Evolutionary conservation across 169 alveolate species (phyloP), one percentile per base, ranked within the genome.

Genomic region (Eimeria maxima): DNA sequence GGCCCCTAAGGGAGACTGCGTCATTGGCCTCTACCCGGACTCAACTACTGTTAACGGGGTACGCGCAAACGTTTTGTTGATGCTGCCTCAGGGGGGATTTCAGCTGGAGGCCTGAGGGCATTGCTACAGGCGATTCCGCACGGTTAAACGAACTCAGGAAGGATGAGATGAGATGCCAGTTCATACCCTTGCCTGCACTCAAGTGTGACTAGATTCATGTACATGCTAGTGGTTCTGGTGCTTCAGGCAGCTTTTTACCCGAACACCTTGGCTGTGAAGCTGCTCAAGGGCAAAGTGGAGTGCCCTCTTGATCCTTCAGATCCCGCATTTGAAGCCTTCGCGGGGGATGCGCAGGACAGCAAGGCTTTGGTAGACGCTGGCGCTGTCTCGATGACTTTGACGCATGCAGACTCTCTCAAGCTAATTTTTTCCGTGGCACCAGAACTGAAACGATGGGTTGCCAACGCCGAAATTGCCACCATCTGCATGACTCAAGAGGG

Each of bases 401-500:
- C 93, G 11, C 24, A 57, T 20, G 93, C 57, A 55, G 55, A 38
- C 60, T 38, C 47, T 16, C 7, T 11, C 78, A 86, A 55, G 74
- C 22, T 86, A 27, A 38, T 16, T 60, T 86, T 86, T 42, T 38
- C 74, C 47, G 29, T 86, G 27, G 63, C 29, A 20, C 63, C 67
- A 7, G 16, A 60, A 29, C 78, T 57, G 7, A 55, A 60, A 69
- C 44, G 2, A 45, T 86, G 93, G 93, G 53, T 86, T 27, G 78
- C 78, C 16, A 47, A 86, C 22, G 78, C 57, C 45, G 93, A 45
- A 29, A 24, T 55, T 10, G 93, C 93, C 4, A 86, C 93, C 50
- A 86, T 86, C 50, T 86, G 93, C 93, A 55, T 60, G 93, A 86
- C 80, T 0, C 93, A 86, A 45, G 93, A 86, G 29, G 93, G 93